Evolutionary conservation across 352 stramenopile species (phyloP).

Genomic region (Blastocystis sp.): DNA sequence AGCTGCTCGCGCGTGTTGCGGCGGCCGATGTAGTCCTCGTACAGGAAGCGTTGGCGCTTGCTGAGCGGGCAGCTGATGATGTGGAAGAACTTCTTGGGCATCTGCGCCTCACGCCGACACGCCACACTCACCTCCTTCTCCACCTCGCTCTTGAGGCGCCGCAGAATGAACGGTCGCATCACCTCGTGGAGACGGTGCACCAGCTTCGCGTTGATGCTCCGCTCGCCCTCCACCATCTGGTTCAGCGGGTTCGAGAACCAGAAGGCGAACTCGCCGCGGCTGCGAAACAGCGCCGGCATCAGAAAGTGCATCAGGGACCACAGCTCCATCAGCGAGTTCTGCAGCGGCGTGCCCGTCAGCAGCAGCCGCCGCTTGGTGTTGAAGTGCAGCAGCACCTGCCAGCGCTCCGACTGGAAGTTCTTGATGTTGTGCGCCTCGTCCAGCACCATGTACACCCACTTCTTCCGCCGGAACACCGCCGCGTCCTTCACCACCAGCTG

Average conservation of each 20-base stretch:
- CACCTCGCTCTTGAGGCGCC: conserved; percentile 94
- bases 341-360: conserved; percentile 87
- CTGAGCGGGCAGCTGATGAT: not conserved
- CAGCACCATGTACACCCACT: conserved; percentile 96
- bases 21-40: conserved; percentile 9
- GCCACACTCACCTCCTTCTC: conserved; percentile 89
- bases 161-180: conserved; percentile 91
- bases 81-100: not conserved
- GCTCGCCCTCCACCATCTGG: conserved; percentile 54
- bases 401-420: conserved; percentile 77
- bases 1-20: not conserved
- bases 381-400: conserved; percentile 69
- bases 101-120: conserved; percentile 68
- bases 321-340: conserved; percentile 96
- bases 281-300: conserved; percentile 92
- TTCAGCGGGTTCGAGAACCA: conserved; percentile 87
- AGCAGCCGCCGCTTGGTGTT: conserved; percentile 69
- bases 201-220: conserved; percentile 43
- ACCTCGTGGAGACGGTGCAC: conserved; percentile 86
- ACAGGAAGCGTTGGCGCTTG: conserved; percentile 9
- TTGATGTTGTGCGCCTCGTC: conserved; percentile 94
- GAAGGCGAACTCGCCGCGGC: conserved; percentile 91
- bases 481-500: conserved; percentile 94
- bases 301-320: conserved; percentile 94
- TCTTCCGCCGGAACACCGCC: conserved; percentile 92